Base-by-base conservation (phyloP, 2,329 filamentous ascomycete species). In the Talaromyces amestolkiae region DNA sequence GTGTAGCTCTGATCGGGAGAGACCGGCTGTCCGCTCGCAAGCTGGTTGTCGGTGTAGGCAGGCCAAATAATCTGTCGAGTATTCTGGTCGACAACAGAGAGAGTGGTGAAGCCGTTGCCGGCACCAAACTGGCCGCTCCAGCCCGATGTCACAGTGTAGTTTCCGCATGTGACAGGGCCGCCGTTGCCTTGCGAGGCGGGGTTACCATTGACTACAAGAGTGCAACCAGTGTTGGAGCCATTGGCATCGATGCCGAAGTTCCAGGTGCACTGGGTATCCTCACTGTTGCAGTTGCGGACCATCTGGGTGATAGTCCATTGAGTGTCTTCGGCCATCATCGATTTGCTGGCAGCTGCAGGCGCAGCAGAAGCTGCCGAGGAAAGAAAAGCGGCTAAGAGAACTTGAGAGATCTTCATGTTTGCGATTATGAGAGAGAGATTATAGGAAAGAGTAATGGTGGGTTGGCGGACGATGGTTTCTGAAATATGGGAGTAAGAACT, bases 61-160 rank as follows among this genome's bases (percentile, higher is more conserved):
- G 85, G 84, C 76, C 77, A 87, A 67, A 80, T 72, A 64, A 86
- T 86, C 62, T 72, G 67, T 41, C 62, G 66, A 67, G 79, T 75
- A 58, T 74, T 75, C 68, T 77, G 75, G 74, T 85, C 76, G 56
- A 81, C 79, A 62, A 87, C 81, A 22, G 81, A 77, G 33, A 86
- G 75, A 24, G 82, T 85, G 27, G 84, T 86, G 78, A 86, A 87
- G 69, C 83, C 85, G 31, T 82, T 76, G 67, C 74, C 81, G 13
- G 75, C 65, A 59, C 84, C 85, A 68, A 86, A 87, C 70, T 85
- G 80, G 72, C 79, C 84, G 73, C 80, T 84, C 84, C 84, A 87
- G 76, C 83, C 82, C 2, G 81, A 81, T 60, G 82, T 83, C 71
- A 87, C 70, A 68, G 79, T 83, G 78, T 79, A 87, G 65, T 71